Evolutionary conservation across 495 filamentous ascomycete genomes (phyloP), one percentile per base, ranked within the genome.

Genomic region (Sordaria brevicollis): DNA sequence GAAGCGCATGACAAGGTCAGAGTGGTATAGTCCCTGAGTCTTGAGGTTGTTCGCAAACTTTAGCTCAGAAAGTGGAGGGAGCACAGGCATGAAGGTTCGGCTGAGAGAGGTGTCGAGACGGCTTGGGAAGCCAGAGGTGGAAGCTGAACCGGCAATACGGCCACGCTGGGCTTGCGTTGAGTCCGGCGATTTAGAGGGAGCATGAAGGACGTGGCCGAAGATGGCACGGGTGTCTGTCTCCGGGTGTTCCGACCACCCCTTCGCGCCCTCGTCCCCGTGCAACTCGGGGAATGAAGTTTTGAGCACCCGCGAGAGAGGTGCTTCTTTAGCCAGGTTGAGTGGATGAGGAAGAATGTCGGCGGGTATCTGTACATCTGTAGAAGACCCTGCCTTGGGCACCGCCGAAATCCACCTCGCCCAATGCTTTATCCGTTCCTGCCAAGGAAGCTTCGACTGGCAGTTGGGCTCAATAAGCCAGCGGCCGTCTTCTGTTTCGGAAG

Each of bases 121-220:
- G 8, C 41, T 21, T 29, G 5, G 35, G 21, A 65, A 31, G 13
- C n/a, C n/a, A 29, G n/a, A 69, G 78, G 67, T 69, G 74, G 65
- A 78, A 73, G 68, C 66, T 39, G 41, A 75, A 35, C 37, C 71
- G 71, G 4, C 75, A 19, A 29, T 35, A 25, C 3, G 72, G 71
- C 49, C 17, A 62, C 49, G 49, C 49, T 62, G 49, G 49, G 49
- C 49, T 62, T 62, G 49, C 25, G 49, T 29, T 13, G 49, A 25
- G 25, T 62, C 49, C 49, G 49, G 25, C 13, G 49, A 21, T n/a
- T 65, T 65, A 65, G 74, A 71, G 1, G 57, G 68, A 4, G 75
- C 57, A 57, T 82, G 81, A 4, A 83, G 71, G 31, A 83, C 67
- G 49, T 81, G 79, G 66, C 83, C 83, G 65, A 83, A 85, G 19